Conservation (phyloP, 768 basidiomycete species). For the Trametes villosa region DNA sequence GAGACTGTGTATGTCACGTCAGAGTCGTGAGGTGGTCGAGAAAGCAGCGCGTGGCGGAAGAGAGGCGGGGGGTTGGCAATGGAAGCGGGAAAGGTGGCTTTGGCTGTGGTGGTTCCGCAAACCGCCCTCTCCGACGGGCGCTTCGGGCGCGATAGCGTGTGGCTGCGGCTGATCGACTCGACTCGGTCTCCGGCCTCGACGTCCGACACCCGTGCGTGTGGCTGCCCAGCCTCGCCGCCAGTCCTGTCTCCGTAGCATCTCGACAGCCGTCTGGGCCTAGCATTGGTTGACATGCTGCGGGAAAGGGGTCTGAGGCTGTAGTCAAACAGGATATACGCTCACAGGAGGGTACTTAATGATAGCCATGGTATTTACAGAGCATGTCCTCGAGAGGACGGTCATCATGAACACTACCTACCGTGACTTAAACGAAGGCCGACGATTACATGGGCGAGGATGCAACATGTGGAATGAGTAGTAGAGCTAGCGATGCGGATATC, state of each 20-base stretch:
- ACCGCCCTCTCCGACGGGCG: neutral
- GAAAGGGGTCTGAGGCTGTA: too few species aligned
- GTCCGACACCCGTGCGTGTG: too few species aligned
- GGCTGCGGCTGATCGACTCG: too few species aligned
- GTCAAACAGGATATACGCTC: neutral
- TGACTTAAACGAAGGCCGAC: slow-evolving; percentile 6
- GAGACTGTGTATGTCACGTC: neutral
- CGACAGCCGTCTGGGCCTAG: too few species aligned
- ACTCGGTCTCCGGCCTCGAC: too few species aligned
- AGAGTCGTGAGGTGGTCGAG: neutral
- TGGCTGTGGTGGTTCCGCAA: slow-evolving; percentile 1
- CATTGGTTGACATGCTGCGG: too few species aligned
- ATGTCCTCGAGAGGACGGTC: slow-evolving; percentile 10
- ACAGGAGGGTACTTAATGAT: neutral
- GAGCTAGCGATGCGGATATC: slow-evolving; percentile 23
- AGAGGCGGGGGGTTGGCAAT: slow-evolving; percentile 11
- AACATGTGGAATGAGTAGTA: slow-evolving; percentile 27
- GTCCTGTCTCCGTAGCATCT: too few species aligned
- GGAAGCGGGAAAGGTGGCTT: slow-evolving; percentile 11
- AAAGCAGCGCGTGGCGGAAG: neutral
- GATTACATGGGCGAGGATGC: slow-evolving; percentile 27
- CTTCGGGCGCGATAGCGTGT: neutral
- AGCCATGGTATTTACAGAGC: slow-evolving; percentile 15
- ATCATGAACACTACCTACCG: slow-evolving; percentile 25
- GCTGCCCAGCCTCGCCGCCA: too few species aligned